Conservation (phyloP, 176 grass and related monocot genomes). For the Hordeum marinum region DNA sequence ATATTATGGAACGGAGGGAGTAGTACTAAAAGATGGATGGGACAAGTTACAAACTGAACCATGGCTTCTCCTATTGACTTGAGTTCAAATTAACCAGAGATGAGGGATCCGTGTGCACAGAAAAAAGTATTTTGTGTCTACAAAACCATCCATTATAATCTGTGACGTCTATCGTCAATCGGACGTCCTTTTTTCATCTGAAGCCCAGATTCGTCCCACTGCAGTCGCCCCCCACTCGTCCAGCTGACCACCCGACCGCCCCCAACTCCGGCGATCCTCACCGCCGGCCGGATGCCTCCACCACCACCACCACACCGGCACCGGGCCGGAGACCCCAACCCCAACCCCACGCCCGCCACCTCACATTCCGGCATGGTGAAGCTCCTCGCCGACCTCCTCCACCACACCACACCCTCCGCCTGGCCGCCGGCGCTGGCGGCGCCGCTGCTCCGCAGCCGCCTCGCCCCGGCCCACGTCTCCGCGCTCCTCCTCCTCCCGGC, state of each 20-base stretch:
- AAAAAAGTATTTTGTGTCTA: no score
- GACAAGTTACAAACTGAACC: no score
- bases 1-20: no score
- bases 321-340: neutral
- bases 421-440: slow-evolving; percentile 35
- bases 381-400: slow-evolving; percentile 33
- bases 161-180: no score
- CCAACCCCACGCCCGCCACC: neutral
- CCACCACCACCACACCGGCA: neutral
- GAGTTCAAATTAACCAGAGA: no score
- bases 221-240: neutral
- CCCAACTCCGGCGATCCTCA: neutral
- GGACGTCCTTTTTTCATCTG: no score
- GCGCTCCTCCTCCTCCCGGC: neutral
- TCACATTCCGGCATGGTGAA: slow-evolving; percentile 33
- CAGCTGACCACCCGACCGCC: neutral
- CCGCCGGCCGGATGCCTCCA: slow-evolving; percentile 11
- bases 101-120: no score
- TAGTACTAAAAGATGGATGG: no score
- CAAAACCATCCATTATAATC: no score
- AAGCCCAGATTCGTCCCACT: neutral
- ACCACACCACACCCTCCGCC: slow-evolving; percentile 23
- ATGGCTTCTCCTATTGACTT: no score
- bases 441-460: slow-evolving; percentile 33
- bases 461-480: neutral